phyloP scores from a whole-genome alignment of 352 stramenopile species.

The Globisporangium nodosum region DNA sequence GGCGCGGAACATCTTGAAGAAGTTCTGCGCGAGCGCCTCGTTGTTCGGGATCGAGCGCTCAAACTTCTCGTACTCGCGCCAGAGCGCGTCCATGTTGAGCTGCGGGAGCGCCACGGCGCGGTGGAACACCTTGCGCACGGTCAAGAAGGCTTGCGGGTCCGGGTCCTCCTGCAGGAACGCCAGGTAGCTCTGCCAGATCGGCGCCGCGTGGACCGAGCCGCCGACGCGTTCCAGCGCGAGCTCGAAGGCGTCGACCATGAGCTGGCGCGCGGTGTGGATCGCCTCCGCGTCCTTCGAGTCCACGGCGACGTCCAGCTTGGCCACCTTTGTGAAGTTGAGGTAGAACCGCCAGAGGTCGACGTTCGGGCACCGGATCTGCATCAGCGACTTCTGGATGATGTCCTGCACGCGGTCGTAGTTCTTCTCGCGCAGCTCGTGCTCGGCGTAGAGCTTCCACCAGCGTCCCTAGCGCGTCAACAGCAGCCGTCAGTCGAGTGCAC shows the following conservation, averaged over 20 bases:
- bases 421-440: conserved; percentile 82
- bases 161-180: conserved; percentile 74
- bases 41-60: conserved; percentile 86
- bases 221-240: conserved; percentile 79
- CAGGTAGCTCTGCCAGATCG: conserved; percentile 83
- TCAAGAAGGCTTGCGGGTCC: conserved; percentile 67
- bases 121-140: conserved; percentile 81
- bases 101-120: conserved; percentile 73
- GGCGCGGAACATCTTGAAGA: conserved; percentile 84
- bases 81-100: conserved; percentile 75
- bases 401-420: conserved; percentile 83
- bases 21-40: conserved; percentile 78
- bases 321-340: conserved; percentile 83
- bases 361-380: conserved; percentile 74
- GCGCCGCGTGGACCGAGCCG: conserved; percentile 64
- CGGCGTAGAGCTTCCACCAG: conserved; percentile 85
- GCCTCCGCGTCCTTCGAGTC: conserved; percentile 49
- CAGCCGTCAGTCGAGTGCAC: not conserved
- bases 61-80: conserved; percentile 87
- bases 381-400: conserved; percentile 87
- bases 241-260: conserved; percentile 85
- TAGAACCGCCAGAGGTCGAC: conserved; percentile 87
- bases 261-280: conserved; percentile 53
- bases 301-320: conserved; percentile 71
- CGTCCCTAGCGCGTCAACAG: conserved; percentile 26